A percentile compares a stretch with the other conserved stretches of the same genome.
phyloP scores from a whole-genome alignment of 192 early-diverging fungal genomes.

The Coemansia sp. region DNA sequence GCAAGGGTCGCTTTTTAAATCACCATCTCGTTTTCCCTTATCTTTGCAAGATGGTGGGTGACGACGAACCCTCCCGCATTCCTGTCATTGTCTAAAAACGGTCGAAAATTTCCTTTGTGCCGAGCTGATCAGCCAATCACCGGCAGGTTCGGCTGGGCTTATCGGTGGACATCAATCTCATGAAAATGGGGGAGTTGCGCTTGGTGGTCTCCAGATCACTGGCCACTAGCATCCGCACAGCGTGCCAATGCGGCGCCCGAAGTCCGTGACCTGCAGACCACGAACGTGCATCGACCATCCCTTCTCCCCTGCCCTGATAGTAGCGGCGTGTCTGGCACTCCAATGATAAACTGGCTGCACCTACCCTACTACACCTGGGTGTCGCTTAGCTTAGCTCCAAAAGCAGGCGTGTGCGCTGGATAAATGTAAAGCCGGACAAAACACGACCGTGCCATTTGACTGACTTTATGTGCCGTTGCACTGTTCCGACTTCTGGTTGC shows the following conservation, averaged over 20 bases:
- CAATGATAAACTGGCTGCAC: too few relatives aligned
- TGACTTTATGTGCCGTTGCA: not conserved
- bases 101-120: not conserved
- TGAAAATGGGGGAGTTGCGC: too few relatives aligned
- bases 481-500: not conserved
- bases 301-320: not conserved
- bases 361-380: not conserved
- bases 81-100: not conserved
- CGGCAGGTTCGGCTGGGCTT: not conserved
- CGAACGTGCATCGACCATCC: not conserved
- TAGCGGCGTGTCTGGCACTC: too few relatives aligned
- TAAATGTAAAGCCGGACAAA: not conserved
- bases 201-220: conserved; percentile 20
- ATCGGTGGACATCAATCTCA: not conserved
- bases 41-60: not conserved
- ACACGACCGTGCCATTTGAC: too few relatives aligned
- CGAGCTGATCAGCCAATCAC: not conserved
- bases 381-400: not conserved
- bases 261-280: conserved; percentile 14
- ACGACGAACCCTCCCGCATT: not conserved
- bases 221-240: conserved; percentile 7
- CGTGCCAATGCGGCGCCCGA: not conserved
- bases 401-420: not conserved
- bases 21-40: not conserved
- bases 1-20: not conserved